Conservation (phyloP, 1,139 yeast genomes). For the Sugiyamaella neomexicana region DNA sequence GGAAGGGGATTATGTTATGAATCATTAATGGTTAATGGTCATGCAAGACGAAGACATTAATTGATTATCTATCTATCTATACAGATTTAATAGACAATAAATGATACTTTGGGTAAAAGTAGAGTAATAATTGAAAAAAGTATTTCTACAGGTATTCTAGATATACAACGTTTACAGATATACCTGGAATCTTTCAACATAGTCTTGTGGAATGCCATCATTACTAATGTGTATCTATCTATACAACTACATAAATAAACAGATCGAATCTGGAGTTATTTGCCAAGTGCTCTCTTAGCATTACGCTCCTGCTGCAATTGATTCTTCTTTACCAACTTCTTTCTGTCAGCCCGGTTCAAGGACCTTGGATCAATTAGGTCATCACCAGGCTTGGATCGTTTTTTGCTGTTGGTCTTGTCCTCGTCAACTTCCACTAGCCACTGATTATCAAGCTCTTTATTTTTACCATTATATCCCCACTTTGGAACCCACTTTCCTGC, state of each 20-base stretch:
- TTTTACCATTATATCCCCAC: slow-evolving; percentile 97
- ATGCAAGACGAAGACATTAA: too few relatives aligned
- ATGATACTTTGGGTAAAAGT: background rate
- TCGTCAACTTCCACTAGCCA: slow-evolving; percentile 97
- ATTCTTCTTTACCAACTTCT: slow-evolving; percentile 81
- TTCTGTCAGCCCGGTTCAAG: slow-evolving; percentile 77
- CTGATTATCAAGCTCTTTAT: slow-evolving; percentile 81
- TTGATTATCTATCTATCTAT: too few relatives aligned
- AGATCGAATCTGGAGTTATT: slow-evolving; percentile 15
- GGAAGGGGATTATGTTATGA: background rate
- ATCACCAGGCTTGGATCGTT: slow-evolving; percentile 47
- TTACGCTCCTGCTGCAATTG: slow-evolving; percentile 85
- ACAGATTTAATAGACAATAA: background rate
- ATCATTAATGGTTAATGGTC: background rate
- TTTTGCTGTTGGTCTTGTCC: slow-evolving; percentile 42
- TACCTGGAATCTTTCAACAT: background rate
- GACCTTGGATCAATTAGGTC: slow-evolving; percentile 87
- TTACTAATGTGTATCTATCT: too few relatives aligned
- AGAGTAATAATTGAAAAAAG: too few relatives aligned
- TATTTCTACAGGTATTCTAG: too few relatives aligned
- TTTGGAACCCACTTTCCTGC: slow-evolving; percentile 94
- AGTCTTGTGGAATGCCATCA: too few relatives aligned
- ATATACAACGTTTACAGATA: too few relatives aligned
- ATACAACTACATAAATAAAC: slow-evolving; percentile 5
- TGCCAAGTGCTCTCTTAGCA: slow-evolving; percentile 35